Evolutionary conservation across 371 early-diverging fungal genomes (phyloP), one percentile per base, ranked within the genome.

Genomic region (Blakeslea trispora): DNA sequence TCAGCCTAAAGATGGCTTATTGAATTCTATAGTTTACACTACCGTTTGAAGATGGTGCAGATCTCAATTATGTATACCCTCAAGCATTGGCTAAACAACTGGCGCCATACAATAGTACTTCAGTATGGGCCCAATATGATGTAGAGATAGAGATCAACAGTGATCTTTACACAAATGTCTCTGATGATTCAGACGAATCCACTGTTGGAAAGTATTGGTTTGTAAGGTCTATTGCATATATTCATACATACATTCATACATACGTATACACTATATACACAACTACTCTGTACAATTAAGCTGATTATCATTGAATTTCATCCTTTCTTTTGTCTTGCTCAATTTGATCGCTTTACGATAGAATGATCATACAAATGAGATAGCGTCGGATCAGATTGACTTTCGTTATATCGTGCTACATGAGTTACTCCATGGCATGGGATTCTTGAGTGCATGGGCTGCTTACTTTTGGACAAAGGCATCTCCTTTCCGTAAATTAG

Each of bases 21-120:
- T 18, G 22, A 57, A 35, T 50, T 21, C 24, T 5, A 18, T 50
- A 76, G 69, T 78, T 75, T 55, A 78, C 71, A 18, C 60, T 78
- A 22, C 79, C 79, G n/a, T 71, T 69, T 58, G 68, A 75, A 50
- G 69, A 75, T 35, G 79, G 75, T 21, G 73, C 67, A n/a, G 79
- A 78, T 51, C 50, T 69, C 22, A 79, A 75, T 45, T 72, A 74
- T 50, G 62, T 75, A 9, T 75, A 79, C 53, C 79, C 79, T 0
- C 79, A 79, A 47, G 71, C 79, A 8, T 45, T 79, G 13, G 79
- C 79, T 0, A 79, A 75, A 39, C 79, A 79, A 45, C 39, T 79
- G 19, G 72, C 74, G 18, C 76, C 74, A 14, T 75, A 72, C 28
- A 74, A 68, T 34, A 70, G 68, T 21, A 68, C 70, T 0, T 68